Evolutionary conservation across 164 flowering plant genomes (phyloP), one percentile per base, ranked within the genome.

Genomic region (Aristolochia fimbriata): DNA sequence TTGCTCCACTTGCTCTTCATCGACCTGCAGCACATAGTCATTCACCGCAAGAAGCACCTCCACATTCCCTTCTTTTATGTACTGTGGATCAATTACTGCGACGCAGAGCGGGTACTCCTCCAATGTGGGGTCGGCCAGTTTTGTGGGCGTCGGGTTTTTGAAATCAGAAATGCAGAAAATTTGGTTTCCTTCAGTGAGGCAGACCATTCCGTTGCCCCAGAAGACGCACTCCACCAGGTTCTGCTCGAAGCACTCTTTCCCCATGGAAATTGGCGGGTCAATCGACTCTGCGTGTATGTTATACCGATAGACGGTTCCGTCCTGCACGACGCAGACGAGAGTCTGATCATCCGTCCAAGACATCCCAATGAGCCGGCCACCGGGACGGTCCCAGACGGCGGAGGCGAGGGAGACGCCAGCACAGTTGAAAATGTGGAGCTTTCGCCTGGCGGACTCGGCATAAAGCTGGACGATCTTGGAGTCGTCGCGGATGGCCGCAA

Each of bases 401-500:
- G 88, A 92, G 55, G 93, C 56, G 66, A 90, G 68, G 17, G 65
- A 83, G 51, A 76, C 50, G 22, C 99, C 99, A 47, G 97, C 81
- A 56, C 87, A 85, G 66, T 74, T 84, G 84, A 85, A 93, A 65
- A 93, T 81, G 45, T 88, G 89, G 63, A 93, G 89, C 65, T 86
- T 88, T 17, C 97, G 85, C 49, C 83, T 80, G 53, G 97, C 96
- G 10, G 99, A 86, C 57, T 93, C 97, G 21, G 93, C 81, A 66
- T 76, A 76, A 65, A 93, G 94, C 76, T 90, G 97, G 60, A 90
- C 95, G 71, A 90, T 90, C 83, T 93, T 90, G 62, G 95, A 82
- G 55, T 93, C 97, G 65, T 93, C 97, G 6, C 99, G 97, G 68
- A 93, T 90, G 58, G 79, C 76, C 56, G 99, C 99, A 66, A 93